phyloP scores from a whole-genome alignment of 176 grass and related monocot species.

The Oryza australiensis region DNA sequence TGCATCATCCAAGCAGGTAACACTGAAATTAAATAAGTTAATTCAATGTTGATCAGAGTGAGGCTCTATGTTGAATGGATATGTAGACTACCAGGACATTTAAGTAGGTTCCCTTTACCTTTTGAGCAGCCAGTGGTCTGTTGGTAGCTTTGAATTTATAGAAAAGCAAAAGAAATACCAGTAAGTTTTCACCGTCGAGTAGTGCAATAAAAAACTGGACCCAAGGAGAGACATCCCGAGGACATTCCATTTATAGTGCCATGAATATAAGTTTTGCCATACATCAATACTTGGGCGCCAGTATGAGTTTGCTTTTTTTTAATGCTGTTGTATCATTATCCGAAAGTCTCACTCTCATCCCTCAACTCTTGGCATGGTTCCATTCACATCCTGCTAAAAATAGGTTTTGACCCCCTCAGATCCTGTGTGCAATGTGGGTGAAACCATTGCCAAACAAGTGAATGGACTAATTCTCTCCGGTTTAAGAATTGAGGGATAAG shows the following conservation, averaged over 20 bases:
- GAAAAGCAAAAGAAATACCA: background rate
- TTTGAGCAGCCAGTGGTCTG: background rate
- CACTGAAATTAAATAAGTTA: background rate
- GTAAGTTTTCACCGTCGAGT: background rate
- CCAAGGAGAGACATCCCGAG: no score
- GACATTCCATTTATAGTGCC: background rate
- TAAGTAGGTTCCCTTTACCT: conserved; percentile 1
- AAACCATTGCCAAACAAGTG: background rate
- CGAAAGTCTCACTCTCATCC: background rate
- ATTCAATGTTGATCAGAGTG: background rate
- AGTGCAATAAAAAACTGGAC: background rate
- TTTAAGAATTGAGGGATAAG: background rate
- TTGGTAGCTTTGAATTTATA: background rate
- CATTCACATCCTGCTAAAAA: no score
- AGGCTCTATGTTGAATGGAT: background rate
- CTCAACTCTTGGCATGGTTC: background rate
- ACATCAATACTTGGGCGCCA: background rate
- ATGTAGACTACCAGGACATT: background rate
- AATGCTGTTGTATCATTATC: conserved; percentile 9
- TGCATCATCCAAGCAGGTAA: conserved; percentile 78
- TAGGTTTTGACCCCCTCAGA: no score
- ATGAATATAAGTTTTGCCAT: background rate
- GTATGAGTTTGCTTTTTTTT: background rate
- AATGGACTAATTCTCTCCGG: background rate
- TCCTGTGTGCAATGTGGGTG: background rate